Conservation (phyloP, 257 asterid genomes). For the Henckelia pumila region DNA sequence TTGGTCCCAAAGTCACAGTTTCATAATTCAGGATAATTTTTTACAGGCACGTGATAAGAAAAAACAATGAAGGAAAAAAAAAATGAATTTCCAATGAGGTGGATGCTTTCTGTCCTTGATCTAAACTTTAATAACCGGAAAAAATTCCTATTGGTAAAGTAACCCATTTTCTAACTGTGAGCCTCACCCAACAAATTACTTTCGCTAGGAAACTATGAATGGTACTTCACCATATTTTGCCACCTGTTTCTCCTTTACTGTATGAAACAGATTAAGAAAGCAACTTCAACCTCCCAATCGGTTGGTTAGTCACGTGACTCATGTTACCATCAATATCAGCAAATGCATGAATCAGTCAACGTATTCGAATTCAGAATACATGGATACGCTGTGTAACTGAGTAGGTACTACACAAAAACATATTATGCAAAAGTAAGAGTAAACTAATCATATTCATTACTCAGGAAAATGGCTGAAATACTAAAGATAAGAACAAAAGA, state of each 20-base stretch:
- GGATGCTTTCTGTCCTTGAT: not conserved
- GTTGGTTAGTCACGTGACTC: not conserved
- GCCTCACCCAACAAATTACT: slow-evolving; percentile 1
- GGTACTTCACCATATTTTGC: not conserved
- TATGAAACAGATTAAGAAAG: not conserved
- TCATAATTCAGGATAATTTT: not conserved
- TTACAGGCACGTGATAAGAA: not conserved
- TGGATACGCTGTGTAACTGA: not conserved
- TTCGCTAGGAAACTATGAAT: not conserved
- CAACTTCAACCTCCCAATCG: not conserved
- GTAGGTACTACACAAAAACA: not conserved
- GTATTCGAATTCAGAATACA: not conserved
- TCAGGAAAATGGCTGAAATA: not conserved
- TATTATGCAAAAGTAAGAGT: not conserved
- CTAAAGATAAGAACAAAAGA: not conserved
- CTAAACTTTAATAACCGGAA: not conserved
- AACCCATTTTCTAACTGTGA: not conserved
- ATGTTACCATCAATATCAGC: not conserved
- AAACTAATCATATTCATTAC: not conserved
- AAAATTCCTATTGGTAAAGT: not conserved
- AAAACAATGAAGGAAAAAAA: not conserved
- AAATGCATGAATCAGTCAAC: not conserved
- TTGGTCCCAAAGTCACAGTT: not conserved
- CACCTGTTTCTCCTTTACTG: not conserved
- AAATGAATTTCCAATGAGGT: not conserved